phyloP scores from a whole-genome alignment of 371 early-diverging fungal species.

The Syncephalastrum monosporum region DNA sequence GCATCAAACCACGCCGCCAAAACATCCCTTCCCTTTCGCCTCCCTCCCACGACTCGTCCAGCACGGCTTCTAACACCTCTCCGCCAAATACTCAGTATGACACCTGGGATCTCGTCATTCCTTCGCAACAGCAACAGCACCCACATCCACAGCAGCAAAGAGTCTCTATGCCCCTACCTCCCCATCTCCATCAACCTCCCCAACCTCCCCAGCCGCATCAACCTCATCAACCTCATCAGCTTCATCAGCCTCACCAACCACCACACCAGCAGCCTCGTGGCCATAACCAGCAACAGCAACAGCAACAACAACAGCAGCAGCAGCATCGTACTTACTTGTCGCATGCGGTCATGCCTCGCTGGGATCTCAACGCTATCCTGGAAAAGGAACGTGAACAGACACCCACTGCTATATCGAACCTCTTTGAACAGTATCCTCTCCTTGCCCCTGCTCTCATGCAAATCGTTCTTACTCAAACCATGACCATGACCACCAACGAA shows the following conservation, averaged over 20 bases:
- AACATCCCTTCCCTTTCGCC: neutral
- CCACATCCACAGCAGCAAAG: slow-evolving; percentile 3
- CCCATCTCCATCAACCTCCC: slow-evolving; percentile 2
- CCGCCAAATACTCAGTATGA: slow-evolving; percentile 1
- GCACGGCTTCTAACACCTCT: slow-evolving; percentile 7
- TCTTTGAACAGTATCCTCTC: slow-evolving; percentile 34
- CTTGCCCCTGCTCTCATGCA: slow-evolving; percentile 49
- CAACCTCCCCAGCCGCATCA: slow-evolving; percentile 3
- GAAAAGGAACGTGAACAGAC: slow-evolving; percentile 18
- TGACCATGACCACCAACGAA: slow-evolving; percentile 41
- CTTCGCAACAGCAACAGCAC: neutral
- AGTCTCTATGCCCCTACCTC: neutral
- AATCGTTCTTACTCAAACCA: slow-evolving; percentile 41
- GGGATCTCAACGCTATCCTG: slow-evolving; percentile 31
- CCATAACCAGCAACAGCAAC: slow-evolving; percentile 7
- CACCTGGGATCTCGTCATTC: neutral
- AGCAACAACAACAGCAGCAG: slow-evolving; percentile 1
- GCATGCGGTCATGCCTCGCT: slow-evolving; percentile 41
- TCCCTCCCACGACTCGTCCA: neutral
- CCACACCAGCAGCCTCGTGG: slow-evolving; percentile 8
- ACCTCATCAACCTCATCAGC: neutral
- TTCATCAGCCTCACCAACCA: slow-evolving; percentile 1
- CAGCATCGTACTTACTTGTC: slow-evolving; percentile 31
- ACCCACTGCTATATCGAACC: slow-evolving; percentile 1
- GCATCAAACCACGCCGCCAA: slow-evolving; percentile 9